Base-by-base conservation (phyloP, 83 land plant species). In the Diphasiastrum complanatum region DNA sequence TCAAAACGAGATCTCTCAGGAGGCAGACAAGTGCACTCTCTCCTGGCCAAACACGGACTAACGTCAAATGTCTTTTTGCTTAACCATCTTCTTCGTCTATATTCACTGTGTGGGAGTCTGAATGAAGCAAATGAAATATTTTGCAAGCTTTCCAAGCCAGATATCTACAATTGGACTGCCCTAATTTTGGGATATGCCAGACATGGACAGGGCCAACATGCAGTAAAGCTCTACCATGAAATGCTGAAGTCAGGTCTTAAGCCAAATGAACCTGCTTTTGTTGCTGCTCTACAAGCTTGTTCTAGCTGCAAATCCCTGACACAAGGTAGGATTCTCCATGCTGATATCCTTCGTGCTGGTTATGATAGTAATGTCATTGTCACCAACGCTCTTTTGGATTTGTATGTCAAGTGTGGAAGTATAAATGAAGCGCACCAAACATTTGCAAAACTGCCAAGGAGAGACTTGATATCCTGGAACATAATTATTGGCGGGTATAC, bases 51-150 rank as follows among this genome's bases (percentile, higher is more conserved):
- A 32, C 8, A 19, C 12, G 49, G 51, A 6, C 53, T 60, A 6
- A 28, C 2, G 2, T 14, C 3, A 2, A 60, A 33, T 41, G 18
- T 47, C 20, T 20, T 41, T 5, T 43, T 60, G 25, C 33, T 38
- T 4, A 47, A 60, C 51, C 47, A 60, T 32, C 63, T 60, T 11
- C 37, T 60, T 31, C 48, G 63, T 4, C 29, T 60, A 11, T 60
- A 38, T 38, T 26, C 52, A 1, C n/a, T n/a, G 2, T 40, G 47
- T 43, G 63, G 47, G 14, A 37, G 48, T 31, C n/a, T 60, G 63
- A 2, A 3, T 19, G 63, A 60, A 19, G 63, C 51, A 11, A 38
- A 26, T 8, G 28, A 41, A 20, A 16, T 43, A 5, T 60, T 60
- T 60, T 1, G 20, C 5, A 60, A 14, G 27, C 47, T 26, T 6